phyloP scores from a whole-genome alignment of 139 green algal genomes.

The Monoraphidium neglectum region DNA sequence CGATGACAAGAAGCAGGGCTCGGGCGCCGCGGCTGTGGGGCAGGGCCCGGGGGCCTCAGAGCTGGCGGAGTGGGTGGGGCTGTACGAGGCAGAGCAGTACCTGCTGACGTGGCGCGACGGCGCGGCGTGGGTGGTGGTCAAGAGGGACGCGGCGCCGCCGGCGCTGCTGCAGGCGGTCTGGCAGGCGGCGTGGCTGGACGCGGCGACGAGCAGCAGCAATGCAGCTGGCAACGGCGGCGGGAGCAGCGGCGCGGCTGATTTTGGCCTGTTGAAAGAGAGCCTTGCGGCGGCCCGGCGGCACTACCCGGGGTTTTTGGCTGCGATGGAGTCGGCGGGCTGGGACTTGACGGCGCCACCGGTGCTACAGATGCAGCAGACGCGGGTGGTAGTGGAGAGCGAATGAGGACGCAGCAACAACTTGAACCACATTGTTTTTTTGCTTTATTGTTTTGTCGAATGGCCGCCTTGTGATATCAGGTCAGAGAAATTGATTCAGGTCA shows the following conservation, averaged over 20 bases:
- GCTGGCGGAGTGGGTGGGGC: constrained; percentile 24
- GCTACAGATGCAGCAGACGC: background rate
- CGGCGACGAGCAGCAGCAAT: constrained; percentile 6
- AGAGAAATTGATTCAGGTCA: too few species aligned
- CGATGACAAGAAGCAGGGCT: background rate
- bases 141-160: constrained; percentile 30
- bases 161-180: constrained; percentile 56
- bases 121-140: constrained; percentile 53
- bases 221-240: background rate
- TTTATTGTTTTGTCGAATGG: too few species aligned
- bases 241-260: background rate
- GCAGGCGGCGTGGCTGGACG: constrained; percentile 72
- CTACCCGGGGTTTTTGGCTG: constrained; percentile 13
- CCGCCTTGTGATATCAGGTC: too few species aligned
- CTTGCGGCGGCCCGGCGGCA: constrained; percentile 26
- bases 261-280: constrained; percentile 11
- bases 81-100: constrained; percentile 58
- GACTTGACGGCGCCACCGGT: background rate
- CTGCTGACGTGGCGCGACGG: constrained; percentile 59
- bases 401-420: too few species aligned
- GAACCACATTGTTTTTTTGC: too few species aligned
- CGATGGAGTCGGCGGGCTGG: constrained; percentile 15
- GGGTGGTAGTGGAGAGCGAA: background rate
- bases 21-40: background rate
- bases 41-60: background rate